Conservation (phyloP, 2,329 filamentous ascomycete genomes). For the Paracorniculantispora psalliotae region DNA sequence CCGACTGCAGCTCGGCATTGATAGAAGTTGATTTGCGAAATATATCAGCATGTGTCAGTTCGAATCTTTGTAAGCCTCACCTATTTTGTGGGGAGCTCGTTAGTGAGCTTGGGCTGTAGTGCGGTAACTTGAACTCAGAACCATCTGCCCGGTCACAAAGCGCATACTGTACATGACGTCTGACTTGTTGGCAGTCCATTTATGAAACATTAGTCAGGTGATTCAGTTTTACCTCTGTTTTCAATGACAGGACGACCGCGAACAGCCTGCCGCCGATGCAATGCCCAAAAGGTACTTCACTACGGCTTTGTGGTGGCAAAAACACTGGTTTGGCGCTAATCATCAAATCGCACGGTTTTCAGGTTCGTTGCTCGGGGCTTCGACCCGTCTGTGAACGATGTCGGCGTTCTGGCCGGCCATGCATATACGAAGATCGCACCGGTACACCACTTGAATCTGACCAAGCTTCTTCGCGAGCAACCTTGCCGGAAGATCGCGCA, state of each 20-base stretch:
- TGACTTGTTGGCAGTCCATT: neutral
- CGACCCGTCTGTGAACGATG: neutral
- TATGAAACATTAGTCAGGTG: neutral
- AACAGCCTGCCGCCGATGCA: neutral
- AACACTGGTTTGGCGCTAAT: neutral
- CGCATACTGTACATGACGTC: neutral
- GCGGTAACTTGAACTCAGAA: neutral
- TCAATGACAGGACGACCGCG: neutral
- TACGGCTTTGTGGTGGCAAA: neutral
- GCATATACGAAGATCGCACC: neutral
- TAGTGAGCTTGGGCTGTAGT: neutral
- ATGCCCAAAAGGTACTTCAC: neutral
- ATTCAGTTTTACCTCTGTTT: neutral
- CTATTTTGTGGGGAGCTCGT: neutral
- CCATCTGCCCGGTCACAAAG: neutral
- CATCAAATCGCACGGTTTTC: neutral
- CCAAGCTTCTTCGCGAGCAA: neutral
- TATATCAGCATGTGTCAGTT: no score
- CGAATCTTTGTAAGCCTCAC: no score
- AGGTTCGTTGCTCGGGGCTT: neutral
- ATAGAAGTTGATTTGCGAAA: no score
- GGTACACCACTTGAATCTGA: neutral
- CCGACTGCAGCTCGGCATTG: no score
- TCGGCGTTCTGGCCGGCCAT: neutral
- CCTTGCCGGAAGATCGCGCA: neutral